These are phyloP conservation scores for Saccharomycopsis vini DNA, from an alignment of 805 yeast genomes.

Conservation along the genomic window DNA sequence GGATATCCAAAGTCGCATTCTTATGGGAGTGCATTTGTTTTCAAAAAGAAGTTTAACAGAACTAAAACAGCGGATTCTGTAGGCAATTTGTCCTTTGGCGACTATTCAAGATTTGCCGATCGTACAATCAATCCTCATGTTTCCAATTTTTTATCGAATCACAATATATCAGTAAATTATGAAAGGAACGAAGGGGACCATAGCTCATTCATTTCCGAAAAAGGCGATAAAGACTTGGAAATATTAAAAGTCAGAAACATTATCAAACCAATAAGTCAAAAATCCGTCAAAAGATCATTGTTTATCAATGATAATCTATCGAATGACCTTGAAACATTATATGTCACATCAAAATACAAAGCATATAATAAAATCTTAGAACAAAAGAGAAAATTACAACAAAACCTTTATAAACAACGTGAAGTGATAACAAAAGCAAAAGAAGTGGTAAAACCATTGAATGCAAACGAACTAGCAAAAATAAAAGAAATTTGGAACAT, in stretches of 20 bases:
- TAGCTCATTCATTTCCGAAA: not conserved
- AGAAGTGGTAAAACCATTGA: slow-evolving; percentile 2
- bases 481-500: slow-evolving; percentile 10
- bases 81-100: too few species aligned
- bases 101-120: too few species aligned
- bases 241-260: not conserved
- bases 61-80: too few species aligned
- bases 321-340: not conserved
- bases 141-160: too few species aligned
- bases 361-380: slow-evolving; percentile 15
- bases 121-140: too few species aligned
- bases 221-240: not conserved
- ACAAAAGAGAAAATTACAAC: slow-evolving; percentile 12
- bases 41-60: not conserved
- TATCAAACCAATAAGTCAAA: not conserved
- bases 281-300: not conserved
- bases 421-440: not conserved
- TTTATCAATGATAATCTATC: not conserved
- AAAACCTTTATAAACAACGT: slow-evolving; percentile 4
- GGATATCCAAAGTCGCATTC: too few species aligned
- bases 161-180: not conserved
- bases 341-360: slow-evolving; percentile 6
- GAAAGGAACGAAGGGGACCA: too few species aligned
- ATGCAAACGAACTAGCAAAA: slow-evolving; percentile 1
- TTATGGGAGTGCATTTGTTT: not conserved